Evolutionary conservation across 331 rosid species (phyloP).

Genomic region (Arachis monticola): DNA sequence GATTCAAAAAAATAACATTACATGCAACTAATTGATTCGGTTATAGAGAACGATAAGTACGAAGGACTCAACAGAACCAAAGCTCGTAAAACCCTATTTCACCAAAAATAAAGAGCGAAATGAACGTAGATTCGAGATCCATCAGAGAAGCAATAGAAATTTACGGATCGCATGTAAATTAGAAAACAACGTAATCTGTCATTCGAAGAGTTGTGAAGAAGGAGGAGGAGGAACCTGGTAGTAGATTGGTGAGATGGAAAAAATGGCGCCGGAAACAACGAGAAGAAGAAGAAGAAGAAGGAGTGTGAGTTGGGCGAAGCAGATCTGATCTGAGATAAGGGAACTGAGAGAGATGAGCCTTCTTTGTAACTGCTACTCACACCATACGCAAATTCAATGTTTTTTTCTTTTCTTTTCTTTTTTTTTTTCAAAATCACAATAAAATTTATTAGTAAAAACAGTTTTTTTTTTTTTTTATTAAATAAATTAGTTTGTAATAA

Average conservation of each 20-base stretch:
- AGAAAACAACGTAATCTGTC: not conserved
- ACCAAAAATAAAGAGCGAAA: constrained; percentile 10
- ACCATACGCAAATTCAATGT: constrained; percentile 5
- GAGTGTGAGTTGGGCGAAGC: constrained; percentile 7
- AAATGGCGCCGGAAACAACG: not conserved
- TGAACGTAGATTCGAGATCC: constrained; percentile 24
- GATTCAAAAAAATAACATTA: not conserved
- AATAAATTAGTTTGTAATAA: too few relatives aligned
- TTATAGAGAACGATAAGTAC: not conserved
- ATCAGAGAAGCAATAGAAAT: not conserved
- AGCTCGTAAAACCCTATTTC: constrained; percentile 18
- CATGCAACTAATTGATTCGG: not conserved
- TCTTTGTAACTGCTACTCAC: constrained; percentile 7
- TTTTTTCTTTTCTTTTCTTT: not conserved
- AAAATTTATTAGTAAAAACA: too few relatives aligned
- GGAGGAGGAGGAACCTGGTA: constrained; percentile 38
- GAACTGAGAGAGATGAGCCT: constrained; percentile 37
- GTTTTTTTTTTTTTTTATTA: too few relatives aligned
- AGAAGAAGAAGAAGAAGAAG: constrained; percentile 7
- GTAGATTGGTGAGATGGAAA: not conserved
- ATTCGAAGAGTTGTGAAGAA: not conserved
- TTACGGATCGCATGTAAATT: not conserved
- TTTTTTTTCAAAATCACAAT: not conserved
- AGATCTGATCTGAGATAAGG: constrained; percentile 4
- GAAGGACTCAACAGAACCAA: not conserved